Evolutionary conservation across 176 grass and related monocot species (phyloP), one percentile per base, ranked within the genome.

Genomic region (Bonia amplexicaulis): DNA sequence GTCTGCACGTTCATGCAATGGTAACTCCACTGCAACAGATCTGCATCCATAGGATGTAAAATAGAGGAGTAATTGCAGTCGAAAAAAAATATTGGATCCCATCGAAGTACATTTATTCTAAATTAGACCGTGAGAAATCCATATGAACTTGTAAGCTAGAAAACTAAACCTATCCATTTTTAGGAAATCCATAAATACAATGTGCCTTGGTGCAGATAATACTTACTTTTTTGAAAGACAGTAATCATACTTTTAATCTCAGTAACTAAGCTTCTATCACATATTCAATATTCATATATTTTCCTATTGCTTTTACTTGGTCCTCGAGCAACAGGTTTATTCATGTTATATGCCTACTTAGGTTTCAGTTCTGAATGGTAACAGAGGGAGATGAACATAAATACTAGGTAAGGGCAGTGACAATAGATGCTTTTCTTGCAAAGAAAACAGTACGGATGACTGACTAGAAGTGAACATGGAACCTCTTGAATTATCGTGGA

Each of bases 401-500:
- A 65, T 66, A 67, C 58, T 60, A 67, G 57, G 81, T 76, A 54
- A 61, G 70, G 58, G 52, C 58, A 71, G 69, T 22, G 1, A 48
- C 16, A 31, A 17, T 10, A 74, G 39, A 74, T 87, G 51, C 66
- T 90, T 87, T 82, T 48, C 66, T 69, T 78, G 27, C 80, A 83
- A 68, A 62, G 17, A 27, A 49, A 85, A 76, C 42, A 53, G 85
- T 69, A 84, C 42, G 74, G 85, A 42, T 69, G 22, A n/a, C 79
- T 84, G 80, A 86, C 84, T 80, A 79, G 47, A 80, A 79, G 82
- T 94, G 90, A 94, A 90, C 85, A 83, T 77, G 75, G 86, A 88
- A 92, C 81, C 82, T 94, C 77, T 92, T 94, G 85, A 92, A 89
- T 94, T 92, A 94, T 94, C 90, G 93, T 47, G 48, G 55, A 94